phyloP scores from a whole-genome alignment of 169 alveolate species.

The Plasmodium malariae region DNA sequence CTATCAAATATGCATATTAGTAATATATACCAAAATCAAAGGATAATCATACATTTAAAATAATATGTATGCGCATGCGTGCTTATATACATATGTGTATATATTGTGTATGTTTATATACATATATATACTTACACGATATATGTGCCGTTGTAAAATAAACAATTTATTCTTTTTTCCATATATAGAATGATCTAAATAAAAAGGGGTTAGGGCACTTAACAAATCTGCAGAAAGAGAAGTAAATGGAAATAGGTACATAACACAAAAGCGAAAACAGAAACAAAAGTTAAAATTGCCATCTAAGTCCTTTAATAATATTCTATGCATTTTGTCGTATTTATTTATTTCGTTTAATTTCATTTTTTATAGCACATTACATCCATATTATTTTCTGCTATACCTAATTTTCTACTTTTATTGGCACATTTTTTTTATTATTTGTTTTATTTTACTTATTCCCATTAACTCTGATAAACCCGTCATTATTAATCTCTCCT shows the following conservation, averaged over 20 bases:
- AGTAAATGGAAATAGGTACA: background rate
- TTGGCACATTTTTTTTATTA: too few species aligned
- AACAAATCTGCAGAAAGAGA: conserved; percentile 31
- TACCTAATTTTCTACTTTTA: too few species aligned
- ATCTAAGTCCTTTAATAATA: too few species aligned
- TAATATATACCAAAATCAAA: conserved; percentile 16
- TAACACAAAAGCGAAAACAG: too few species aligned
- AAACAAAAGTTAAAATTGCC: too few species aligned
- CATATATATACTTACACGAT: background rate
- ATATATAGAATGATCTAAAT: conserved; percentile 59
- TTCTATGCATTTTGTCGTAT: too few species aligned
- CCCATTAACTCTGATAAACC: too few species aligned
- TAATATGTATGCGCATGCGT: background rate
- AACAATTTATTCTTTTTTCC: conserved; percentile 6
- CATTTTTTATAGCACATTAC: too few species aligned
- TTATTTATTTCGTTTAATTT: too few species aligned
- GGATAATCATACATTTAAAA: background rate
- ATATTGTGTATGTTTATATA: conserved; percentile 1
- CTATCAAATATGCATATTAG: conserved; percentile 83
- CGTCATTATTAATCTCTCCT: too few species aligned
- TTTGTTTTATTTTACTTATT: too few species aligned
- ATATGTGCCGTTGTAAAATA: background rate
- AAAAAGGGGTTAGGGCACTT: conserved; percentile 67
- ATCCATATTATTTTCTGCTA: too few species aligned
- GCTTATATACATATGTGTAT: background rate